A percentile compares a stretch with the other conserved stretches of the same genome.
These are phyloP conservation scores for Favolaschia claudopus DNA, from an alignment of 768 basidiomycete genomes.

Conservation along the genomic window DNA sequence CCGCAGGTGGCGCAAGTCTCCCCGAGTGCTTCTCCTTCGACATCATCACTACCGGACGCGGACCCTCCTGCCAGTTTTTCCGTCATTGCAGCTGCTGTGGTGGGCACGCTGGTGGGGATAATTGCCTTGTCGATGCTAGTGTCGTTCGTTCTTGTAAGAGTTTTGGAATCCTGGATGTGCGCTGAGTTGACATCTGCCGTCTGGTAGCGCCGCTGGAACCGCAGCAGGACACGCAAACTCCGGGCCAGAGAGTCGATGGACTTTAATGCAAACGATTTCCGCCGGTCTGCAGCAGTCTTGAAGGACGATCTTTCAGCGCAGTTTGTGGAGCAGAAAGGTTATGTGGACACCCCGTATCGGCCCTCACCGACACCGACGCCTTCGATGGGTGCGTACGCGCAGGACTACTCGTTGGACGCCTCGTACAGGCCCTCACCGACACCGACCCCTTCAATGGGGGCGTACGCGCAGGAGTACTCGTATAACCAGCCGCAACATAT, in stretches of 20 bases:
- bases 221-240: not conserved
- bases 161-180: too few relatives aligned
- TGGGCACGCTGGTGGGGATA: slow-evolving; percentile 4
- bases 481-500: not conserved
- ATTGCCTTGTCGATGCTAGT: slow-evolving; percentile 2
- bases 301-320: not conserved
- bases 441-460: too few relatives aligned
- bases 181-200: not conserved
- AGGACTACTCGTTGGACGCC: not conserved
- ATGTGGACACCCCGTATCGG: not conserved
- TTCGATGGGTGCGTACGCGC: not conserved
- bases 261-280: slow-evolving; percentile 8
- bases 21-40: not conserved
- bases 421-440: not conserved
- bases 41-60: not conserved
- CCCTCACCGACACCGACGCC: not conserved
- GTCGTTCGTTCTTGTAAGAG: slow-evolving; percentile 20
- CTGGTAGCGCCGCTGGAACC: slow-evolving; percentile 25
- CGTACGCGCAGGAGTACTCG: not conserved
- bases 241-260: slow-evolving; percentile 16
- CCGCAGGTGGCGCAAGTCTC: not conserved
- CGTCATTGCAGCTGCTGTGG: slow-evolving; percentile 2
- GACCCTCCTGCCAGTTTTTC: not conserved
- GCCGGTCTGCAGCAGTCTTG: not conserved
- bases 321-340: not conserved